Conservation (phyloP, 192 early-diverging fungal species). For the Globomyces pollinis-pini region DNA sequence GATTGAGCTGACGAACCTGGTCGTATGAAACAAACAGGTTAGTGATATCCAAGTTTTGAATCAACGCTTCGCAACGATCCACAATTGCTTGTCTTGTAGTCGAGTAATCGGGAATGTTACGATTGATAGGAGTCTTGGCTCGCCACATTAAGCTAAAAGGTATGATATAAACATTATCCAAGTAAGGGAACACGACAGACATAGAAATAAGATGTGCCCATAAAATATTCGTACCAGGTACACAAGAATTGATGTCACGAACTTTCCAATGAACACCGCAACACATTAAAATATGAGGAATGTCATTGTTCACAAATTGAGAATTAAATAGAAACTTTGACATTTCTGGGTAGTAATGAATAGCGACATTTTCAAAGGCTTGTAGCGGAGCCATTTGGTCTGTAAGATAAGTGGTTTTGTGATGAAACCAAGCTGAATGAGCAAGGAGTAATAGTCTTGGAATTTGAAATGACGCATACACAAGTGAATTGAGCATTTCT, state of each 20-base stretch:
- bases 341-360: not conserved
- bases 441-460: not conserved
- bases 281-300: constrained; percentile 3
- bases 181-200: not conserved
- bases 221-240: not conserved
- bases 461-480: not conserved
- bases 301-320: not conserved
- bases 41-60: not conserved
- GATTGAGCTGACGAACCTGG: not conserved
- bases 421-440: not conserved
- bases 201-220: not conserved
- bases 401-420: not conserved
- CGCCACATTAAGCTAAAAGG: not conserved
- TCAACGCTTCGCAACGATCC: not conserved
- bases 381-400: not conserved
- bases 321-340: not conserved
- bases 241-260: constrained; percentile 1
- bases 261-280: constrained; percentile 8
- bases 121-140: not conserved
- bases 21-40: constrained; percentile 2
- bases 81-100: not conserved
- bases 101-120: not conserved
- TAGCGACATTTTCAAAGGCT: not conserved
- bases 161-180: not conserved
- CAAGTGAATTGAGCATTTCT: not conserved